These are phyloP conservation scores for Rehmannia glutinosa DNA, from an alignment of 257 asterid species.

Conservation along the genomic window DNA sequence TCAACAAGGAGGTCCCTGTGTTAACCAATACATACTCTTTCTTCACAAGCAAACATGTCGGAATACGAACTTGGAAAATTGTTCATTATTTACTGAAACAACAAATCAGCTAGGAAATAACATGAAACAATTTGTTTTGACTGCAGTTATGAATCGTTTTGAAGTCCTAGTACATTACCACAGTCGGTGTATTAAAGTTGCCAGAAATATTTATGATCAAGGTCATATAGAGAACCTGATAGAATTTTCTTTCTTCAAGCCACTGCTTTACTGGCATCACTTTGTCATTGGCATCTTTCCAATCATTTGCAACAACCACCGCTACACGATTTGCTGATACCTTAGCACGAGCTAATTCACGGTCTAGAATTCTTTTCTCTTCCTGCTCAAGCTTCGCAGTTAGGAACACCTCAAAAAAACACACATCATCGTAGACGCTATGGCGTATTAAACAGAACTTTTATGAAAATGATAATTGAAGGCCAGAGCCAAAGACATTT, in stretches of 20 bases:
- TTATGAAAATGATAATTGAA: too few species aligned
- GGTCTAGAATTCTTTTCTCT: constrained; percentile 92
- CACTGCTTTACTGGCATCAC: constrained; percentile 99
- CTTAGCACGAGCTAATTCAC: constrained; percentile 98
- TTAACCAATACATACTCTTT: neutral
- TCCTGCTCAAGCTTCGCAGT: too few species aligned
- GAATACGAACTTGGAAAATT: neutral
- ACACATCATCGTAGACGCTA: too few species aligned
- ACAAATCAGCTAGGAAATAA: constrained; percentile 7
- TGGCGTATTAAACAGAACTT: too few species aligned
- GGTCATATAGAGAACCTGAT: constrained; percentile 57
- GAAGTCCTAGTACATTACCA: neutral
- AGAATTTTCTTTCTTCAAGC: constrained; percentile 92
- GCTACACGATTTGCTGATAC: constrained; percentile 99
- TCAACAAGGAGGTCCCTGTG: neutral
- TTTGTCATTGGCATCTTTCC: constrained; percentile 98
- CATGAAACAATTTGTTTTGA: neutral
- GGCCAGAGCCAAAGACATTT: too few species aligned
- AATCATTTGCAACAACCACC: constrained; percentile 95
- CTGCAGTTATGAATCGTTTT: neutral
- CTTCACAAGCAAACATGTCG: neutral
- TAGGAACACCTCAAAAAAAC: constrained; percentile 19
- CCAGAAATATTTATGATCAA: neutral
- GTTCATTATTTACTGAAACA: neutral
- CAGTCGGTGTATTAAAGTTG: neutral